Conservation (phyloP, 192 early-diverging fungal genomes). For the Coemansia sp. region DNA sequence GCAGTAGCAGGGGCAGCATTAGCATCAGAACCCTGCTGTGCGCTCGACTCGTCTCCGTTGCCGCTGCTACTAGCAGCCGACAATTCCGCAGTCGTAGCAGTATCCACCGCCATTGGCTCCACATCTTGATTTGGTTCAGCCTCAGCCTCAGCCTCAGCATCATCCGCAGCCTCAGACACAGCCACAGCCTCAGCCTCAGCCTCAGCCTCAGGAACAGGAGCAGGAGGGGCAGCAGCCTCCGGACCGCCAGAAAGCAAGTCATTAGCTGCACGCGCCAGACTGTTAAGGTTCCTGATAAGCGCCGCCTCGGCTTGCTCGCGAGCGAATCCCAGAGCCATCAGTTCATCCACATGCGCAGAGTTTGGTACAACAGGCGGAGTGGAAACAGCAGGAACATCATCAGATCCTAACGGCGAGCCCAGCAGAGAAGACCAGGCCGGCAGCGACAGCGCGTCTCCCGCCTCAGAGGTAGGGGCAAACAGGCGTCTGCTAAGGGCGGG, state of each 20-base stretch:
- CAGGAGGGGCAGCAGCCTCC: background rate
- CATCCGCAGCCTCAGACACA: background rate
- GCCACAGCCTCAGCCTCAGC: background rate
- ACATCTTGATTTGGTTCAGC: constrained; percentile 17
- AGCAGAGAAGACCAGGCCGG: background rate
- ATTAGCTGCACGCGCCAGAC: constrained; percentile 79
- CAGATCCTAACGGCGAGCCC: background rate
- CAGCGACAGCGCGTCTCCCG: background rate
- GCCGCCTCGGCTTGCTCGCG: constrained; percentile 76
- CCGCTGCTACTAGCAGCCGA: constrained; percentile 22
- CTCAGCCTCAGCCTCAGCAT: background rate
- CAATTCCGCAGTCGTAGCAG: constrained; percentile 7
- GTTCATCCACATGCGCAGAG: constrained; percentile 64
- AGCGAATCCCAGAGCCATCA: constrained; percentile 89
- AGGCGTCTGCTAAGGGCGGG: constrained; percentile 10
- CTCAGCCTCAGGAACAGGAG: background rate
- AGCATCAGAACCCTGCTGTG: constrained; percentile 34
- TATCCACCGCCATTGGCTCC: constrained; percentile 46
- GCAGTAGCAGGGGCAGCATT: constrained; percentile 63
- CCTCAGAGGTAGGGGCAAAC: background rate
- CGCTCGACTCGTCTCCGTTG: constrained; percentile 14
- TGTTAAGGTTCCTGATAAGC: constrained; percentile 73
- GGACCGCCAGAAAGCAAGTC: constrained; percentile 65
- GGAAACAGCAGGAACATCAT: background rate
- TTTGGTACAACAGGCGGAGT: constrained; percentile 53